Conservation (phyloP, 2,329 filamentous ascomycete species). For the Xylariaceae sp. region DNA sequence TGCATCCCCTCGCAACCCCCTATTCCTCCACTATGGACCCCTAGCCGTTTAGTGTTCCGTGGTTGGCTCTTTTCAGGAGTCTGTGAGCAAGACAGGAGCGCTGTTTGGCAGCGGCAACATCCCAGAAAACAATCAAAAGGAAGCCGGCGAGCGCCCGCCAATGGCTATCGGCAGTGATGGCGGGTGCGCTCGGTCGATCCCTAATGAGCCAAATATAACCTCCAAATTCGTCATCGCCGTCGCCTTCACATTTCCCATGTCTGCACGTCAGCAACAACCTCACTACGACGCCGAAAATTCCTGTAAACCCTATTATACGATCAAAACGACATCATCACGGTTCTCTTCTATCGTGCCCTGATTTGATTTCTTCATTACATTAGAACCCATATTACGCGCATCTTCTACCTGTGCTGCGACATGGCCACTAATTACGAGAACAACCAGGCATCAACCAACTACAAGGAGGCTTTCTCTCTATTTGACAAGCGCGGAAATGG, state of each 20-base stretch:
- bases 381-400: conserved; percentile 3
- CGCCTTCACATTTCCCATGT: conserved; percentile 4
- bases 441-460: conserved; percentile 78
- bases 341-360: background rate
- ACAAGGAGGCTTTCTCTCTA: conserved; percentile 99
- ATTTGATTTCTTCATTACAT: conserved; percentile 4
- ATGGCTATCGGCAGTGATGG: conserved; percentile 1
- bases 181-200: conserved; percentile 9
- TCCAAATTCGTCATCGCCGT: conserved; percentile 9
- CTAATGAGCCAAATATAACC: conserved; percentile 3
- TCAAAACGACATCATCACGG: background rate
- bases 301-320: background rate
- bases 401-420: conserved; percentile 12
- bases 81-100: conserved; percentile 18
- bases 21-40: conserved; percentile 15
- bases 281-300: background rate
- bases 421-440: conserved; percentile 32
- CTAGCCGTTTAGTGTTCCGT: conserved; percentile 25
- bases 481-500: conserved; percentile 99
- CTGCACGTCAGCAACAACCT: background rate
- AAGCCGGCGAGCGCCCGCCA: conserved; percentile 14
- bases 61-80: conserved; percentile 14
- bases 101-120: conserved; percentile 8
- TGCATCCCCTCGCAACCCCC: conserved; percentile 27
- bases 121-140: background rate